These are phyloP conservation scores for Penicillium ucsense DNA, from an alignment of 495 filamentous ascomycete species.

Conservation along the genomic window DNA sequence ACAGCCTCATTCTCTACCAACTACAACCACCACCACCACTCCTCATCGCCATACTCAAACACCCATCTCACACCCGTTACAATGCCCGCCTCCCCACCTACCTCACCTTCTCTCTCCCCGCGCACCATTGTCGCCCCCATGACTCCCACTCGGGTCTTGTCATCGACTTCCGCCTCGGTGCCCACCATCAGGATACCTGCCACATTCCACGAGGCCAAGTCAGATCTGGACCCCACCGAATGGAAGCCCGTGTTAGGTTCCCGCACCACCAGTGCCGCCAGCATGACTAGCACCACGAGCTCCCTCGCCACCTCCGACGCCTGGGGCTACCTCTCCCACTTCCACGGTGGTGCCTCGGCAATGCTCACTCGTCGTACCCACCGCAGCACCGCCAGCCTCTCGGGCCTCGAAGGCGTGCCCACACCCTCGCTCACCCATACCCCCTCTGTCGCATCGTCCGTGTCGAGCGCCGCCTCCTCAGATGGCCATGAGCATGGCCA, in stretches of 20 bases:
- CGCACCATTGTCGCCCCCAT: constrained; percentile 35
- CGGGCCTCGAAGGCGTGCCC: constrained; percentile 18
- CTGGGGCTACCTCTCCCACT: constrained; percentile 40
- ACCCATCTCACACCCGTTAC: constrained; percentile 1
- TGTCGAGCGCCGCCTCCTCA: constrained; percentile 27
- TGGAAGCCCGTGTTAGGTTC: constrained; percentile 45
- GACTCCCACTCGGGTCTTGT: constrained; percentile 29
- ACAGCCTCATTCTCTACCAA: constrained; percentile 11
- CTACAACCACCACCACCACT: neutral
- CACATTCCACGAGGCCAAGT: constrained; percentile 28
- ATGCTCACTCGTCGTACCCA: constrained; percentile 21
- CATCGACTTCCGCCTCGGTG: constrained; percentile 8
- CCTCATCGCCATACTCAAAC: neutral
- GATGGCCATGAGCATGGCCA: constrained; percentile 28
- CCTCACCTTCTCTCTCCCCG: constrained; percentile 28
- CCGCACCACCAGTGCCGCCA: neutral
- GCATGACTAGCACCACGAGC: neutral
- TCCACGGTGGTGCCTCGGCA: constrained; percentile 24
- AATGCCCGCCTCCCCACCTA: constrained; percentile 14
- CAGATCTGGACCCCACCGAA: constrained; percentile 48
- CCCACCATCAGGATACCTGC: constrained; percentile 33
- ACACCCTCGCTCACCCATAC: constrained; percentile 31
- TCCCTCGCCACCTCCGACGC: constrained; percentile 36
- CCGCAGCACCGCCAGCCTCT: constrained; percentile 27
- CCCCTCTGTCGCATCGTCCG: constrained; percentile 37